phyloP scores from a whole-genome alignment of 2,329 filamentous ascomycete genomes.

The Ophiosphaerella herpotricha region DNA sequence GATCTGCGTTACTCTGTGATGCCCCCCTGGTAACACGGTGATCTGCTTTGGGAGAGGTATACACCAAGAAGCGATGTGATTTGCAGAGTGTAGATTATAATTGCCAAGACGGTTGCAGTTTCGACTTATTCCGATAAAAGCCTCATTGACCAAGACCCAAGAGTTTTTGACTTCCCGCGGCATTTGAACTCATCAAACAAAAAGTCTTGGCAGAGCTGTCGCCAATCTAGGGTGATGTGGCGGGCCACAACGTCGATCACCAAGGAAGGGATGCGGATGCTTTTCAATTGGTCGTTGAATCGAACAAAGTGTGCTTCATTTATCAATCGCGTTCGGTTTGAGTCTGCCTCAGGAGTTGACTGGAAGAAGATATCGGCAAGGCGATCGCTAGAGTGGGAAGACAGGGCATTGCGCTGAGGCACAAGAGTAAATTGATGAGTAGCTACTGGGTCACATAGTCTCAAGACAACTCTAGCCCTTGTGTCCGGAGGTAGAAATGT shows the following conservation, averaged over 20 bases:
- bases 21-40: constrained; percentile 8
- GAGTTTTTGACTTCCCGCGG: constrained; percentile 10
- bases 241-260: constrained; percentile 12
- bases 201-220: constrained; percentile 17
- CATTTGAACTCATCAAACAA: constrained; percentile 17
- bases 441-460: constrained; percentile 14
- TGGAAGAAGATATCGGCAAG: constrained; percentile 18
- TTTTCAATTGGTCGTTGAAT: constrained; percentile 19
- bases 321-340: constrained; percentile 6
- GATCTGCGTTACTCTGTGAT: constrained; percentile 15
- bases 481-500: constrained; percentile 19
- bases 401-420: constrained; percentile 7
- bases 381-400: constrained; percentile 5
- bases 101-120: constrained; percentile 13
- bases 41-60: constrained; percentile 11
- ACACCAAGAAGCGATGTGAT: constrained; percentile 4
- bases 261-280: constrained; percentile 16
- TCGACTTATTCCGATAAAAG: constrained; percentile 9
- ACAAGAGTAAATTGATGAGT: constrained; percentile 4
- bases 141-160: constrained; percentile 13
- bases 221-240: constrained; percentile 22
- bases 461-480: constrained; percentile 17
- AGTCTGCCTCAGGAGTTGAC: constrained; percentile 8
- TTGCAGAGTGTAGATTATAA: constrained; percentile 7
- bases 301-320: constrained; percentile 20